Percentiles rank a stretch among this genome's conserved stretches.
Evolutionary conservation across 78 protist genomes (phyloP).

Genomic region (Pelomyxa schiedti): DNA sequence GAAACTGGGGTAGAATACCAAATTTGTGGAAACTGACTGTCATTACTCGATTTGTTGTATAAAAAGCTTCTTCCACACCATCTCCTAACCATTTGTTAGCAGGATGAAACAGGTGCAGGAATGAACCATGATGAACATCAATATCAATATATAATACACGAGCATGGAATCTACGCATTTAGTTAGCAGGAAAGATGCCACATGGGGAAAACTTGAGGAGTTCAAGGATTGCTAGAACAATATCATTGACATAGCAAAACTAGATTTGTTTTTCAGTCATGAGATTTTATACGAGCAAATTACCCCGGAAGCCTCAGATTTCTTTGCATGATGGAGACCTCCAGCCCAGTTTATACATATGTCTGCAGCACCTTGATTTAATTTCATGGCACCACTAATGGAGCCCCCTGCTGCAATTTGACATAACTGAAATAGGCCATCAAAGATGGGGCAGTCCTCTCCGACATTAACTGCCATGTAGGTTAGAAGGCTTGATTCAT

Average conservation of each 20-base stretch:
- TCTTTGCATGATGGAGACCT: conserved; percentile 98
- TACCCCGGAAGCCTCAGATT: conserved; percentile 90
- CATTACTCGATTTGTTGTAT: conserved; percentile 89
- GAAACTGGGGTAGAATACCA: too few relatives aligned
- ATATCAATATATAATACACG: conserved; percentile 97
- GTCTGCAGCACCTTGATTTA: conserved; percentile 71
- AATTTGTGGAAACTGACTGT: conserved; percentile 93
- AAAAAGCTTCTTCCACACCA: conserved; percentile 85
- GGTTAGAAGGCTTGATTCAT: too few relatives aligned
- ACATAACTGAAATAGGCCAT: conserved; percentile 90
- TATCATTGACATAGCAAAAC: conserved; percentile 98
- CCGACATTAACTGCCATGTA: conserved; percentile 83
- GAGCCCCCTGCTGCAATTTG: conserved; percentile 95
- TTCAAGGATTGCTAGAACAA: conserved; percentile 92
- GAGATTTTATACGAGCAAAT: too few relatives aligned
- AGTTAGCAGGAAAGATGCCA: not conserved
- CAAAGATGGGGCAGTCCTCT: conserved; percentile 97
- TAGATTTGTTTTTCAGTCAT: too few relatives aligned
- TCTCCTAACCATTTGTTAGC: too few relatives aligned
- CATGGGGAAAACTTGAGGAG: conserved; percentile 57
- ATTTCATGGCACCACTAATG: conserved; percentile 78
- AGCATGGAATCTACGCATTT: conserved; percentile 32
- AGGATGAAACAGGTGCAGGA: too few relatives aligned
- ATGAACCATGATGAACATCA: conserved; percentile 97
- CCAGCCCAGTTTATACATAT: conserved; percentile 98